Percentiles rank a stretch among this genome's conserved stretches.
phyloP scores from a whole-genome alignment of 371 early-diverging fungal species.

The Ordospora colligata region DNA sequence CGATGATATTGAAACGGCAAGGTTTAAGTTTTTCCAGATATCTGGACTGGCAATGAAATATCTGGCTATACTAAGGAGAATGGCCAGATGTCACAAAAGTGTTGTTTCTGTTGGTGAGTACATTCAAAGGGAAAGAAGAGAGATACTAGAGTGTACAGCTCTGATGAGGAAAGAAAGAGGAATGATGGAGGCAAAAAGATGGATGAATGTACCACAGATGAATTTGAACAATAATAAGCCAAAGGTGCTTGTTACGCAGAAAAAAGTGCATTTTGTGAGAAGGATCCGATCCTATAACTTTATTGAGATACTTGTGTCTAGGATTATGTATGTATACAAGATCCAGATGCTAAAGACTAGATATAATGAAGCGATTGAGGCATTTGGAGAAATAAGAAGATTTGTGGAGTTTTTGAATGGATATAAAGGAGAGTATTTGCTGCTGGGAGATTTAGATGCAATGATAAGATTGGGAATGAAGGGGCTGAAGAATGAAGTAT shows the following conservation, averaged over 20 bases:
- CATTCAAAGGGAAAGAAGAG: background rate
- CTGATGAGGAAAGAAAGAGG: constrained; percentile 14
- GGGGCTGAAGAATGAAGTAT: background rate
- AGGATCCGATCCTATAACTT: constrained; percentile 23
- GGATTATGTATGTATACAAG: background rate
- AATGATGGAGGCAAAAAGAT: constrained; percentile 1
- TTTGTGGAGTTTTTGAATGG: background rate
- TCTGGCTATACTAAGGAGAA: background rate
- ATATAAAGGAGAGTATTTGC: background rate
- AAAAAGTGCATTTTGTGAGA: background rate
- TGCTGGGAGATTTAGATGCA: background rate
- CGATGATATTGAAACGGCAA: background rate
- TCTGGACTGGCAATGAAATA: constrained; percentile 18
- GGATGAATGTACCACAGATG: constrained; percentile 30
- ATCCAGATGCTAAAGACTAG: background rate
- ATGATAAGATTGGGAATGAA: background rate
- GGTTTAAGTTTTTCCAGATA: constrained; percentile 19
- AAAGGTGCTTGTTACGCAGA: background rate
- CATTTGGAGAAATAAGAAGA: background rate
- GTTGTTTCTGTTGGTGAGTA: constrained; percentile 6
- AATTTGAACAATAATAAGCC: background rate
- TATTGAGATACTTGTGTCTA: constrained; percentile 2
- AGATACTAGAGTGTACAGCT: background rate
- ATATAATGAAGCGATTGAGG: background rate
- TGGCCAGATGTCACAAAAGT: background rate